Base-by-base conservation (phyloP, 176 grass and related monocot genomes). In the Oryza glaberrima region DNA sequence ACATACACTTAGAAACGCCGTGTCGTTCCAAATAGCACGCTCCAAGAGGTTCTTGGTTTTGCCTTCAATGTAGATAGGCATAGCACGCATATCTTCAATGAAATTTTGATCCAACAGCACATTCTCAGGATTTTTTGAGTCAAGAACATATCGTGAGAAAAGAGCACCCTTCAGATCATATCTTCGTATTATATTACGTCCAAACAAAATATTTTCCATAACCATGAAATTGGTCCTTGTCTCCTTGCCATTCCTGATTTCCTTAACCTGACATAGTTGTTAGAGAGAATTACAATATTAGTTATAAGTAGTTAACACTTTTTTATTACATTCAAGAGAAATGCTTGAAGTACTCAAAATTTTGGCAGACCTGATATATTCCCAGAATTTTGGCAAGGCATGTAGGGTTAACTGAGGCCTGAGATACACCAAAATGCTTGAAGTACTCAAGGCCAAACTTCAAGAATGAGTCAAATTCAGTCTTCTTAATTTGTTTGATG, bases 151-250 rank as follows among this genome's bases (percentile, higher is more conserved):
- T 49, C 95, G 82, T 44, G 87, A 88, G 69, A 90, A 95, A 67
- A 93, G 84, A 86, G 96, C 89, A 65, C 96, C 93, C 78, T 98
- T 98, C 79, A 98, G 91, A 87, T 98, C 93, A 88, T 95, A 98
- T 87, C 68, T 87, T 17, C 89, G 84, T 80, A 87, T 43, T 76
- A 98, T 64, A 77, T 90, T 84, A 82, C 64, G 96, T 54, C 96
- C 96, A 90, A 88, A 98, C 13, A 95, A 76, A 88, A 95, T 85
- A 83, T 98, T 98, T 86, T 98, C 96, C 91, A 95, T 98, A 87
- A 98, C 89, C 91, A 98, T 94, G 75, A 94, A 85, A 87, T 93
- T 94, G 86, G 74, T 85, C 60, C 78, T 89, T 64, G 86, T 90
- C 78, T 95, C 91, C 84, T 93, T 98, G 14, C 93, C 91, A 17